Base-by-base conservation (phyloP, 768 basidiomycete species). In the Lactarius quietus region DNA sequence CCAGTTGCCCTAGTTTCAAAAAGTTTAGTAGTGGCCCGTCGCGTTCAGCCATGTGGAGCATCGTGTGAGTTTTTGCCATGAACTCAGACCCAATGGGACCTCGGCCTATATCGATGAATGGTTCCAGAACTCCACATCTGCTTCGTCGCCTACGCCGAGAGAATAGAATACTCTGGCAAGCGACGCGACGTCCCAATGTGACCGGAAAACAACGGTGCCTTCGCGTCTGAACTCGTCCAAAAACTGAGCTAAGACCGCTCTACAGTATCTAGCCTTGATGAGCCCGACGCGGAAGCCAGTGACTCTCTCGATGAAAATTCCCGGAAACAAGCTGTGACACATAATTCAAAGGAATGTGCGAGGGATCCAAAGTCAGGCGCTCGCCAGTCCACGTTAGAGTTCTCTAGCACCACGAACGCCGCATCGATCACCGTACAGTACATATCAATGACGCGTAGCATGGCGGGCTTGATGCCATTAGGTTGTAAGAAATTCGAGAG, bases 11-110 rank as follows among this genome's bases (percentile, higher is more conserved):
- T 20, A 65, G 54, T 10, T 26, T 31, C 54, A 43, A 65, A 28
- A 65, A 61, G 26, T 61, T 65, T 39, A 65, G 36, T 23, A 65
- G 35, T 17, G 64, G 64, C 2, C 64, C 64, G 39, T 65, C 54
- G 28, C 36, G 54, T 36, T 10, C 10, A 10, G 59, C 39, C 1
- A 3, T 39, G 20, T n/a, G 6, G 14, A 48, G 18, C 43, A 15
- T 38, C 18, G 45, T 43, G n/a, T 3, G 26, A 8, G 41, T 31
- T 31, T 56, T 61, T 9, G 8, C 10, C 14, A 36, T 57, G 20
- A 61, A 56, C 3, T 61, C 54, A 4, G 14, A 26, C 18, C 20
- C 64, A 15, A 54, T 23, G 18, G 31, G 28, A 5, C 59, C 59
- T n/a, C n/a, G n/a, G 14, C 59, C 59, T n/a, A n/a, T n/a, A 51